phyloP scores from a whole-genome alignment of 176 grass and related monocot genomes.

The Cymbopogon citratus region DNA sequence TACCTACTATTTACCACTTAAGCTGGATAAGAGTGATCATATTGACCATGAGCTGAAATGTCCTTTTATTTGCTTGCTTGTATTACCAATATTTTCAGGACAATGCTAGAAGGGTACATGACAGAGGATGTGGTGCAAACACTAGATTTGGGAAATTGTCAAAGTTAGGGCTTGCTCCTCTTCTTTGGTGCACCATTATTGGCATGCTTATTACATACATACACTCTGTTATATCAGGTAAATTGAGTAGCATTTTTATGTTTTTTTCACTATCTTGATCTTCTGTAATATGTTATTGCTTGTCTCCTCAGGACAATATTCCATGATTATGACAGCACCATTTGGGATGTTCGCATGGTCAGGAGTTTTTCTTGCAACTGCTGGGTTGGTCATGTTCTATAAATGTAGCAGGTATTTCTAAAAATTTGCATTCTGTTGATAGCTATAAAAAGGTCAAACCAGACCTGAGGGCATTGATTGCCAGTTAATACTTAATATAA shows the following conservation, averaged over 20 bases:
- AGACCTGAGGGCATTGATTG: not conserved
- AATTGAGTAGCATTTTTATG: slow-evolving; percentile 14
- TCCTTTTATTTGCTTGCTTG: not conserved
- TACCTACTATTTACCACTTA: not conserved
- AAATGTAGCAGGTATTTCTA: slow-evolving; percentile 93
- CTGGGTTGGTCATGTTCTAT: slow-evolving; percentile 89
- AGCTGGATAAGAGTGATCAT: not conserved
- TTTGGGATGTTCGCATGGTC: slow-evolving; percentile 86
- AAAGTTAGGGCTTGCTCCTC: slow-evolving; percentile 86
- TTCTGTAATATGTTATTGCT: slow-evolving; percentile 4
- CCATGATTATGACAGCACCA: slow-evolving; percentile 42
- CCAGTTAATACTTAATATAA: not conserved
- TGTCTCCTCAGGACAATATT: slow-evolving; percentile 57
- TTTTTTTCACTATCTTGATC: not conserved
- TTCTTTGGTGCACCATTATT: slow-evolving; percentile 77
- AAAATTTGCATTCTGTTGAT: not conserved
- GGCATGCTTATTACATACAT: slow-evolving; percentile 68
- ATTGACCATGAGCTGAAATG: slow-evolving; percentile 6
- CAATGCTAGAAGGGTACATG: slow-evolving; percentile 92
- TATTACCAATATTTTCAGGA: slow-evolving; percentile 47
- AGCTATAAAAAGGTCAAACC: not conserved
- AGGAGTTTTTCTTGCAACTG: slow-evolving; percentile 79
- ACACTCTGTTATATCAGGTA: slow-evolving; percentile 88
- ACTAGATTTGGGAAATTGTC: slow-evolving; percentile 53
- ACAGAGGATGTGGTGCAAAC: slow-evolving; percentile 65